Base-by-base conservation (phyloP, 2,329 filamentous ascomycete genomes). In the Trichoderma citrinoviride region DNA sequence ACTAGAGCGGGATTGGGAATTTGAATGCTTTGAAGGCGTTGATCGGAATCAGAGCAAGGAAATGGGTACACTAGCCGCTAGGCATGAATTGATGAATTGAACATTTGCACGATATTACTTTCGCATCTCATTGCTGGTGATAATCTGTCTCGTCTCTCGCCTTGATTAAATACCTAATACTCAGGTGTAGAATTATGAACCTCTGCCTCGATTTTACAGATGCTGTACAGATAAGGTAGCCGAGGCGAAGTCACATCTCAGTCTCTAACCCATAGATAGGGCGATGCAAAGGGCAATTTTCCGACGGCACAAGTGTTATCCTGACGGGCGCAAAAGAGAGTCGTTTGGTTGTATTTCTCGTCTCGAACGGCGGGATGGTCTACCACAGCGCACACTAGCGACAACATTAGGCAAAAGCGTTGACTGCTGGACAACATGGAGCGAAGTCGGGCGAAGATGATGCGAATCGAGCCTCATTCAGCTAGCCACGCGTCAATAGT, bases 1-100 rank as follows among this genome's bases (percentile, higher is more conserved):
- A 72, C 14, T 65, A 64, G 52, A 66, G 19, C 27, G 23, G 49
- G n/a, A 57, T 43, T 27, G n/a, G 54, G 27, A 21, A 21, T 23
- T 27, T 37, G 17, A 27, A 49, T 21, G 47, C 37, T 60, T 57
- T 23, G 37, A 27, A 33, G 62, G 62, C 62, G 37, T 65, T 57
- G 49, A 25, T 37, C 8, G 6, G 60, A 33, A 52, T 52, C n/a
- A 29, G n/a, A 46, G 47, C 47, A 41, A 33, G 25, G 47, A 46
- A 58, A 27, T 10, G 33, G 14, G 12, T 47, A 55, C 3, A 33
- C 46, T 46, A 25, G 25, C 40, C n/a, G 6, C 50, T 55, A 63
- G 60, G 37, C 49, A 44, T 54, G 60, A 41, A 57, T 64, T 64
- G 50, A 46, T 56, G 8, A 55, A 49, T 54, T 64, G 50, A 29